Percentiles rank a stretch among this genome's conserved stretches.
These are phyloP conservation scores for Aspergillus sp. DNA, from an alignment of 2,329 filamentous ascomycete species.

Conservation along the genomic window DNA sequence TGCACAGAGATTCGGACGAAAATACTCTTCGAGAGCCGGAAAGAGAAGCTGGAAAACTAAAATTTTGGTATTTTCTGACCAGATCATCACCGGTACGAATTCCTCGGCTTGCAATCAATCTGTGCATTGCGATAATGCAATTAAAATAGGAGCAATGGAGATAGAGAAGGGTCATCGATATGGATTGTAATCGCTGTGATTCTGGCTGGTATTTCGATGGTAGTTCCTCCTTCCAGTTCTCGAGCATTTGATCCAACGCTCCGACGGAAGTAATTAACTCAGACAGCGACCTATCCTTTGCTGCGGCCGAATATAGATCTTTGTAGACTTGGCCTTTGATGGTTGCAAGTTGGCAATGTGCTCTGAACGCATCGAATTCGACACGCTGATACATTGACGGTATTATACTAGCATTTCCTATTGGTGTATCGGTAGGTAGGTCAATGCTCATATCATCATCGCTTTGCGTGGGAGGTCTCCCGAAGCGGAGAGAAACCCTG, in stretches of 20 bases:
- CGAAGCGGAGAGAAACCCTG: conserved; percentile 19
- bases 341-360: conserved; percentile 15
- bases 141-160: conserved; percentile 19
- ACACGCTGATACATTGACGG: conserved; percentile 4
- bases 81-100: conserved; percentile 9
- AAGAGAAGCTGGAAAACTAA: background rate
- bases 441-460: conserved; percentile 13
- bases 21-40: conserved; percentile 9
- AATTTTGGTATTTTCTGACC: background rate
- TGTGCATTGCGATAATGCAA: conserved; percentile 20
- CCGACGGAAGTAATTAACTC: conserved; percentile 13
- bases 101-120: conserved; percentile 7
- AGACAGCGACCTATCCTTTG: conserved; percentile 11
- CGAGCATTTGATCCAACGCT: conserved; percentile 13
- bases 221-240: conserved; percentile 14
- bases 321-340: conserved; percentile 17
- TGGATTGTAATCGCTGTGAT: background rate
- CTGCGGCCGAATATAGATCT: conserved; percentile 14
- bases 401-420: background rate
- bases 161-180: conserved; percentile 13
- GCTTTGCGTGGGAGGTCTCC: conserved; percentile 12
- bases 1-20: conserved; percentile 14
- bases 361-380: conserved; percentile 13
- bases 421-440: conserved; percentile 3
- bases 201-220: conserved; percentile 15